A percentile compares a stretch with the other conserved stretches of the same genome.
These are phyloP conservation scores for Mortierella antarctica DNA, from an alignment of 192 early-diverging fungal species.

Conservation along the genomic window DNA sequence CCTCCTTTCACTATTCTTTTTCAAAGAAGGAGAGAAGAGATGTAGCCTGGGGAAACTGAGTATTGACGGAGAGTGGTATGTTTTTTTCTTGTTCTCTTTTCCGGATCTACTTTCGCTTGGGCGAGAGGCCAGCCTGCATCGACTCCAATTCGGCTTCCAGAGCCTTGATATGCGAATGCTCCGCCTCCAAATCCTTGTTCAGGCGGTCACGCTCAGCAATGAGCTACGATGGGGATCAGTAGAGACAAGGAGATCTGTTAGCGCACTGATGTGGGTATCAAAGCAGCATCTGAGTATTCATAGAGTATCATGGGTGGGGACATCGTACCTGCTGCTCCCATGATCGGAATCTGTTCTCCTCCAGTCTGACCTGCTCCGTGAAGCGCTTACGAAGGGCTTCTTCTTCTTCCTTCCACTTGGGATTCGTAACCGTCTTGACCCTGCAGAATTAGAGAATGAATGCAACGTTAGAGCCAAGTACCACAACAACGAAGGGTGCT, in stretches of 20 bases:
- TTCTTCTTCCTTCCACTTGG: slow-evolving; percentile 98
- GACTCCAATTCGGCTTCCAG: slow-evolving; percentile 86
- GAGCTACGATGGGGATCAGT: slow-evolving; percentile 55
- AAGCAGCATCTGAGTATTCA: no score
- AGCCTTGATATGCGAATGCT: slow-evolving; percentile 93
- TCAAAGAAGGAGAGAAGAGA: no score
- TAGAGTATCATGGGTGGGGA: no score
- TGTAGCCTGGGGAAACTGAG: no score
- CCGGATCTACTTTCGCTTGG: slow-evolving; percentile 47
- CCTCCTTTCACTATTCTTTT: no score
- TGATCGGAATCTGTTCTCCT: slow-evolving; percentile 97
- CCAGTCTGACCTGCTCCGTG: slow-evolving; percentile 95
- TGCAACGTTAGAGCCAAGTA: neutral
- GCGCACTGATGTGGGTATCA: no score
- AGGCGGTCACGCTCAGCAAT: slow-evolving; percentile 98
- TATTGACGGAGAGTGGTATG: no score
- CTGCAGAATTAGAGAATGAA: slow-evolving; percentile 34
- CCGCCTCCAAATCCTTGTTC: slow-evolving; percentile 97
- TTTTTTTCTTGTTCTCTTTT: slow-evolving; percentile 4
- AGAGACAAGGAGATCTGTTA: neutral
- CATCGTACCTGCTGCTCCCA: slow-evolving; percentile 87
- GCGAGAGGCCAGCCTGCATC: slow-evolving; percentile 53
- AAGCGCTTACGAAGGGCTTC: slow-evolving; percentile 93
- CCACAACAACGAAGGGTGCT: neutral
- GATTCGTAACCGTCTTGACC: slow-evolving; percentile 80